Percentiles rank a stretch among this genome's conserved stretches.
Evolutionary conservation across 73 alveolate genomes (phyloP).

Genomic region (Uronychia binucleata): DNA sequence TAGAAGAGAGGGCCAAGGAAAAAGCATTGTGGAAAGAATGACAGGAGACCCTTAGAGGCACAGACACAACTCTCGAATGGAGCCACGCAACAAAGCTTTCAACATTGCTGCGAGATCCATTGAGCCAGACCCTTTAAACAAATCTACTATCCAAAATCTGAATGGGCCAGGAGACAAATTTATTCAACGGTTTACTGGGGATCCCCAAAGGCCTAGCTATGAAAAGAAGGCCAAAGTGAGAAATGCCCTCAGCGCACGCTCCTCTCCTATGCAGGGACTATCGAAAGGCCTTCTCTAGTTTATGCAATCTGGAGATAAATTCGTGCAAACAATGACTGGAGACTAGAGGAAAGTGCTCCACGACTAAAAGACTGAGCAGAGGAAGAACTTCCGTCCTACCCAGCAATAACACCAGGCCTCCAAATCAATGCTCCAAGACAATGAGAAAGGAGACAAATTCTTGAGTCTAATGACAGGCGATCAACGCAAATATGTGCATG

Average conservation of each 20-base stretch:
- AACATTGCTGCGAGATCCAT: not conserved
- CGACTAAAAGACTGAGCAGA: not conserved
- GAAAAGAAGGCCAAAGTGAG: not conserved
- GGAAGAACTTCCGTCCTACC: not conserved
- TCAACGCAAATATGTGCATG: not conserved
- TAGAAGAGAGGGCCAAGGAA: not conserved
- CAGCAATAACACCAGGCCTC: not conserved
- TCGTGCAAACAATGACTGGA: not conserved
- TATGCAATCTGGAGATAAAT: not conserved
- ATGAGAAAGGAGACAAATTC: not conserved
- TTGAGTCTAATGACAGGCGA: not conserved
- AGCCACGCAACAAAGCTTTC: not conserved
- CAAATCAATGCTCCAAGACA: not conserved
- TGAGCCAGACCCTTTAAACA: not conserved
- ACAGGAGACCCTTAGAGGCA: not conserved
- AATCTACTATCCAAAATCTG: not conserved
- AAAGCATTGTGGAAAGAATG: not conserved
- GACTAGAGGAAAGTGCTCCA: not conserved
- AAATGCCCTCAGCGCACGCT: not conserved
- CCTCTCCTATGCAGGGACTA: not conserved
- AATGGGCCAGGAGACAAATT: not conserved
- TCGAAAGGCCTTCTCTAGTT: not conserved
- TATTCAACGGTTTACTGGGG: not conserved
- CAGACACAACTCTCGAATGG: not conserved
- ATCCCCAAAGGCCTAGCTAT: not conserved